Percentiles rank a stretch among this genome's conserved stretches.
Evolutionary conservation across 192 early-diverging fungal genomes (phyloP).

Genomic region (Cladochytrium replicatum): DNA sequence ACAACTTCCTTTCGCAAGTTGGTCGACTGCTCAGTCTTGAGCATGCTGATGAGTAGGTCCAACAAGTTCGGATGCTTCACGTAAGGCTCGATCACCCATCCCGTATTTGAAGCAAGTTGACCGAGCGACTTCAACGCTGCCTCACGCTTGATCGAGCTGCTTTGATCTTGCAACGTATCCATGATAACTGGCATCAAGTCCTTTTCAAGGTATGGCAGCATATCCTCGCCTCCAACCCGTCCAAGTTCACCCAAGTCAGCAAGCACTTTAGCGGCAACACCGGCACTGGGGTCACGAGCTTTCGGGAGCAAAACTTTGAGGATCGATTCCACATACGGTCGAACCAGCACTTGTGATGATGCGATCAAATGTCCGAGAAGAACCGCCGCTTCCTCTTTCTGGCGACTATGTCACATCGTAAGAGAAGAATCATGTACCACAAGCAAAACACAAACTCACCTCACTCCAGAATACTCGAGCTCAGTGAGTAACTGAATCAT

Average conservation of each 20-base stretch:
- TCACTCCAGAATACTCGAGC: constrained; percentile 62
- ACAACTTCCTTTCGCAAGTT: constrained; percentile 62
- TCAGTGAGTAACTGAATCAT: constrained; percentile 68
- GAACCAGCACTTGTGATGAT: constrained; percentile 59
- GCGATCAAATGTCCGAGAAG: constrained; percentile 57
- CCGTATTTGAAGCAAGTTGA: constrained; percentile 67
- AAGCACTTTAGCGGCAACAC: constrained; percentile 63
- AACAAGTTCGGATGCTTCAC: constrained; percentile 68
- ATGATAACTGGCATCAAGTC: constrained; percentile 60
- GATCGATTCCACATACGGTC: constrained; percentile 72
- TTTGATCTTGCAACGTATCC: constrained; percentile 66
- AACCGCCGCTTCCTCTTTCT: constrained; percentile 66
- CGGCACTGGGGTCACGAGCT: constrained; percentile 49
- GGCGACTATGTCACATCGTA: constrained; percentile 23
- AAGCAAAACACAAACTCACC: neutral
- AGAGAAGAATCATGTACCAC: neutral
- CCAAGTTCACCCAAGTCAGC: constrained; percentile 63
- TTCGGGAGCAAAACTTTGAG: constrained; percentile 64
- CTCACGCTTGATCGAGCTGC: constrained; percentile 57
- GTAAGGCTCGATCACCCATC: constrained; percentile 70
- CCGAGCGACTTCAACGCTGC: constrained; percentile 70
- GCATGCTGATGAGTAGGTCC: constrained; percentile 51
- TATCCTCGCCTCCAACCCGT: constrained; percentile 57
- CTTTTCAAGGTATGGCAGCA: constrained; percentile 59
- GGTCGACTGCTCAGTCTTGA: constrained; percentile 59